Conservation (phyloP, 2,329 filamentous ascomycete genomes). For the Zymoseptoria crescenta region DNA sequence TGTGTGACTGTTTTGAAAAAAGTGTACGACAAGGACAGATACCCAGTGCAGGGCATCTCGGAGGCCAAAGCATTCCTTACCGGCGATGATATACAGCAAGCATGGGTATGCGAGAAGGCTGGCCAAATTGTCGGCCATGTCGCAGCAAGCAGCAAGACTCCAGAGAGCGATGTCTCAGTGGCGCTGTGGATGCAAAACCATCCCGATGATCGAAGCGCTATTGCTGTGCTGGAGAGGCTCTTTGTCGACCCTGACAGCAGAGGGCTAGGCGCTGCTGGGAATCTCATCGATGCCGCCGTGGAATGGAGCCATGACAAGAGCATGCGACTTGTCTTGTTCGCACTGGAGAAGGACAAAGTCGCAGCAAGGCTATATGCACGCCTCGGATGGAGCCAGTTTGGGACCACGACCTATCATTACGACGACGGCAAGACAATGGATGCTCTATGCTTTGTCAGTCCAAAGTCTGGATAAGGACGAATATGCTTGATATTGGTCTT, state of each 20-base stretch:
- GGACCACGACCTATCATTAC: constrained; percentile 8
- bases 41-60: constrained; percentile 22
- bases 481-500: background rate
- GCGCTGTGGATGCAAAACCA: constrained; percentile 9
- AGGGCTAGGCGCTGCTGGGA: constrained; percentile 13
- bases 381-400: constrained; percentile 19
- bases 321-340: constrained; percentile 17
- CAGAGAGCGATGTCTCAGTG: constrained; percentile 15
- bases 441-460: constrained; percentile 15
- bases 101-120: constrained; percentile 19
- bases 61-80: constrained; percentile 12
- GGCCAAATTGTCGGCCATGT: constrained; percentile 18
- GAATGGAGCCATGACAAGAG: constrained; percentile 6
- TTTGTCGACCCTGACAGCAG: constrained; percentile 19
- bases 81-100: constrained; percentile 4
- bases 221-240: constrained; percentile 22
- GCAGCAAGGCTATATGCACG: constrained; percentile 20
- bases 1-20: constrained; percentile 16
- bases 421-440: constrained; percentile 11
- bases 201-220: constrained; percentile 2
- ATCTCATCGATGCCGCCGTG: constrained; percentile 13
- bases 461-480: background rate
- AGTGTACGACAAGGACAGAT: constrained; percentile 19
- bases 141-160: constrained; percentile 3
- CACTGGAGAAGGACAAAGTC: constrained; percentile 17